Evolutionary conservation across 2,329 filamentous ascomycete genomes (phyloP).

Genomic region (Botrytis fabae): DNA sequence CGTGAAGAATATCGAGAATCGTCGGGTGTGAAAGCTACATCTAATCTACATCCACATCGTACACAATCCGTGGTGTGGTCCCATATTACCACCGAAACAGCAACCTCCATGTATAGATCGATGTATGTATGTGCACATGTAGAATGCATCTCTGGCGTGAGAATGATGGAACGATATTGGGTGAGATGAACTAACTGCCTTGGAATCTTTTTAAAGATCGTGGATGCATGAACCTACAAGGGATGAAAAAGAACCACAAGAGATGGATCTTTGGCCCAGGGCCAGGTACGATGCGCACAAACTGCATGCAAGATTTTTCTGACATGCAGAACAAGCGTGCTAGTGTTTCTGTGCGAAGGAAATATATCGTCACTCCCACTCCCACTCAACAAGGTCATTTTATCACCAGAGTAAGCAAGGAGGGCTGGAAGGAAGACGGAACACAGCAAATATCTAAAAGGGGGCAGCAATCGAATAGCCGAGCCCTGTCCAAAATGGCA

Average conservation of each 20-base stretch:
- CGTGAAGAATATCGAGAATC: background rate
- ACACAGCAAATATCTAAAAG: background rate
- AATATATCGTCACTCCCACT: background rate
- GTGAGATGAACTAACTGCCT: background rate
- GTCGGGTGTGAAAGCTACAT: background rate
- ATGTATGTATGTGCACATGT: background rate
- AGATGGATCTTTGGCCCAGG: slow-evolving; percentile 9
- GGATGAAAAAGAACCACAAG: slow-evolving; percentile 1
- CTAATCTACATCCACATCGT: background rate
- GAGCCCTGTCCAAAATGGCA: background rate
- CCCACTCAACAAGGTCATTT: background rate
- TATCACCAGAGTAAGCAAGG: background rate
- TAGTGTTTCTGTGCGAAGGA: background rate
- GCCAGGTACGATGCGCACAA: slow-evolving; percentile 16
- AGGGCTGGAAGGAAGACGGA: background rate
- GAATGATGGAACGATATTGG: slow-evolving; percentile 3
- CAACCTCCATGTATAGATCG: background rate
- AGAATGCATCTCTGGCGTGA: slow-evolving; percentile 3
- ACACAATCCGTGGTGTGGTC: background rate
- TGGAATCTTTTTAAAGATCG: background rate
- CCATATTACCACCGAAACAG: background rate
- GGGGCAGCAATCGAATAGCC: background rate
- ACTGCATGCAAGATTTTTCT: slow-evolving; percentile 14
- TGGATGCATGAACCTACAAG: slow-evolving; percentile 6
- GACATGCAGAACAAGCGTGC: background rate